These are phyloP conservation scores for Euptelea pleiosperma DNA, from an alignment of 164 flowering plant species.

Conservation along the genomic window DNA sequence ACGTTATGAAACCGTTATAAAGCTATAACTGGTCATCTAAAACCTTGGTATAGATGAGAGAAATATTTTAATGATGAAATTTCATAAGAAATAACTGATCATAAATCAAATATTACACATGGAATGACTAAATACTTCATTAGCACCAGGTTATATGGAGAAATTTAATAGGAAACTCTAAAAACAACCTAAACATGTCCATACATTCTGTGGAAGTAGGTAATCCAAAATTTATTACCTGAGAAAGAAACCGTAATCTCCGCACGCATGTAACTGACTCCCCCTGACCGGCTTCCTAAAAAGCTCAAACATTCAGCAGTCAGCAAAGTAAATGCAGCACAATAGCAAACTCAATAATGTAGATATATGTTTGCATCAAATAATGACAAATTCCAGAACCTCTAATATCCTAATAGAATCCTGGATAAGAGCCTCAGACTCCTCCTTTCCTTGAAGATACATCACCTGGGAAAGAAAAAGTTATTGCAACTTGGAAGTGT, in stretches of 20 bases:
- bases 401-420: constrained; percentile 82
- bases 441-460: constrained; percentile 71
- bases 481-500: not conserved
- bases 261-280: constrained; percentile 57
- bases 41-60: no score
- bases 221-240: constrained; percentile 37
- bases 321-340: constrained; percentile 4
- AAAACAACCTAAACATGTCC: constrained; percentile 6
- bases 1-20: no score
- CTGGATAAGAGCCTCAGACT: constrained; percentile 58
- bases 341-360: not conserved
- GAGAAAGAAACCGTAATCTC: constrained; percentile 70
- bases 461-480: constrained; percentile 45
- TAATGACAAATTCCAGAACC: constrained; percentile 33
- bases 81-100: no score
- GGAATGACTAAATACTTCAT: no score
- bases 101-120: no score
- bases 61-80: no score
- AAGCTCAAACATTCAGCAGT: constrained; percentile 5
- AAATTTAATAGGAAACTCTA: not conserved
- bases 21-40: no score
- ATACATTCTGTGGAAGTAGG: not conserved
- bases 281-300: constrained; percentile 72
- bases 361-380: not conserved
- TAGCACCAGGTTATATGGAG: no score